These are phyloP conservation scores for Erodium maritimum DNA, from an alignment of 345 rosid genomes.

Conservation along the genomic window DNA sequence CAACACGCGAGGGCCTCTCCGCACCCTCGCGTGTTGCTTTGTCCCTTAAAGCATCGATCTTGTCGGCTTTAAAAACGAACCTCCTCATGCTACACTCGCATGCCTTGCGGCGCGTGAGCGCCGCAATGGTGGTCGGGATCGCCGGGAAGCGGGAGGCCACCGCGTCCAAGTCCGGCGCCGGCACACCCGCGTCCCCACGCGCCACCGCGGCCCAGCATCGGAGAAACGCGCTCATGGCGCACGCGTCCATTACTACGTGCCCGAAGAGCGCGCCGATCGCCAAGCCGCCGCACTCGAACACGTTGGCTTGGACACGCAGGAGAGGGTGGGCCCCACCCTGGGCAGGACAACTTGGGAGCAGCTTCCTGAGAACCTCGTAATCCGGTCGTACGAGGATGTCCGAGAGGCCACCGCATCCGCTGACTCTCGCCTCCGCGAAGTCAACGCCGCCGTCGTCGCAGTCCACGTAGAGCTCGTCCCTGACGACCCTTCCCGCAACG, in stretches of 20 bases:
- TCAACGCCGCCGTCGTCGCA: background rate
- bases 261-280: background rate
- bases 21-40: slow-evolving; percentile 9
- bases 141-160: background rate
- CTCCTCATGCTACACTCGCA: slow-evolving; percentile 1
- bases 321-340: no score
- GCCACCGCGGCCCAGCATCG: background rate
- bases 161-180: background rate
- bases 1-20: slow-evolving; percentile 20
- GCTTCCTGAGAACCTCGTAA: background rate
- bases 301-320: slow-evolving; percentile 1
- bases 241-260: slow-evolving; percentile 2
- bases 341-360: no score
- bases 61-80: slow-evolving; percentile 10
- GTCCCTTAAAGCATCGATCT: slow-evolving; percentile 16
- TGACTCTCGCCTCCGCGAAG: background rate
- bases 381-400: background rate
- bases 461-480: slow-evolving; percentile 1
- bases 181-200: background rate
- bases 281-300: slow-evolving; percentile 5
- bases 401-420: background rate
- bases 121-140: background rate
- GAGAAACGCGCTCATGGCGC: background rate
- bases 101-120: no score
- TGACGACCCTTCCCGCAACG: slow-evolving; percentile 10